These are phyloP conservation scores for Cardamine resedifolia DNA, from an alignment of 345 rosid species.

Conservation along the genomic window DNA sequence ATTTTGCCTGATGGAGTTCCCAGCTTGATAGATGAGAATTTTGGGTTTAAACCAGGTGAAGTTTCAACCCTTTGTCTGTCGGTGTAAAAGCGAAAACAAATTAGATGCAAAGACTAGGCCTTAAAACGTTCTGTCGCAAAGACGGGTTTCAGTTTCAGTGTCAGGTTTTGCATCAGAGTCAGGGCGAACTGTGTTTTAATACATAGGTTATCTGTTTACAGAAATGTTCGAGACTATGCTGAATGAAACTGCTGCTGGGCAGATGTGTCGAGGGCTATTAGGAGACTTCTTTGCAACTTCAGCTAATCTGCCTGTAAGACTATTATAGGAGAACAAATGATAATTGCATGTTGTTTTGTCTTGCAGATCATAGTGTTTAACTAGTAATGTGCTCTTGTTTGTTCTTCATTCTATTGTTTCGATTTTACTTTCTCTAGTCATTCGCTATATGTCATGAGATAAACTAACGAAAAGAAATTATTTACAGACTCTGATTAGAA, in stretches of 20 bases:
- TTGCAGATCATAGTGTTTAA: conserved; percentile 1
- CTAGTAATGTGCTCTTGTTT: not conserved
- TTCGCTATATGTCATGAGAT: not conserved
- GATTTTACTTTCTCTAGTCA: conserved; percentile 9
- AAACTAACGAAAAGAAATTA: not conserved
- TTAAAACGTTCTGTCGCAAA: too few relatives aligned
- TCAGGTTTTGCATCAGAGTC: not conserved
- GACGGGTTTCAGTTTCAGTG: conserved; percentile 9
- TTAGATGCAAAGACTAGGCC: not conserved
- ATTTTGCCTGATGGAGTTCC: conserved; percentile 40
- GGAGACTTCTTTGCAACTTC: conserved; percentile 34
- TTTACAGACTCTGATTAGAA: conserved; percentile 55
- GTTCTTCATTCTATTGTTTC: too few relatives aligned
- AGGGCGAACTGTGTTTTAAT: not conserved
- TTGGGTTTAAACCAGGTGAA: conserved; percentile 44
- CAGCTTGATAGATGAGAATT: conserved; percentile 37
- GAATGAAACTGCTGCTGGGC: conserved; percentile 35
- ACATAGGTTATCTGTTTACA: conserved; percentile 42
- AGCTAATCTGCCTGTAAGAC: conserved; percentile 43
- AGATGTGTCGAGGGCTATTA: conserved; percentile 33
- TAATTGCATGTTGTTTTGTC: not conserved
- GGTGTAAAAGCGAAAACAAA: not conserved
- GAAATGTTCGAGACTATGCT: conserved; percentile 35
- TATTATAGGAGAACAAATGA: not conserved
- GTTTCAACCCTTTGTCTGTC: not conserved